Evolutionary conservation across 177 flowering plant species (phyloP).

Genomic region (Tripterygium wilfordii): DNA sequence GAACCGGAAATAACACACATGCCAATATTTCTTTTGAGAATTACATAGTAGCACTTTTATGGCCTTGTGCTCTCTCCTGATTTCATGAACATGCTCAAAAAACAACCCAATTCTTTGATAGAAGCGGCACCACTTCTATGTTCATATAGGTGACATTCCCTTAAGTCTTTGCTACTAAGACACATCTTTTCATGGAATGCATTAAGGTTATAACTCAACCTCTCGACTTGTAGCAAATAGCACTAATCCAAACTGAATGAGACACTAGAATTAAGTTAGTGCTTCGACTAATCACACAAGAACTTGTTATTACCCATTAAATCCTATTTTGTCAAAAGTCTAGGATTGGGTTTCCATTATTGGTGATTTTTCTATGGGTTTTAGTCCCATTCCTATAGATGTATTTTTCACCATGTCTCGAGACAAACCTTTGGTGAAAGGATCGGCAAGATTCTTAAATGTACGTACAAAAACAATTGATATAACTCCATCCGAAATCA

Average conservation of each 20-base stretch:
- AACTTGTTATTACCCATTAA: constrained; percentile 3
- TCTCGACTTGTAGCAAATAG: not conserved
- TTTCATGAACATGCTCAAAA: not conserved
- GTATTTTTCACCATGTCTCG: not conserved
- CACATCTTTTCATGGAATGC: no score
- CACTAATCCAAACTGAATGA: no score
- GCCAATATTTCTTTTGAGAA: not conserved
- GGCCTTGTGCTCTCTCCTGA: constrained; percentile 2
- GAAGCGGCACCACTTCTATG: constrained; percentile 8
- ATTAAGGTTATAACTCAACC: constrained; percentile 5
- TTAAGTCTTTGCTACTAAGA: not conserved
- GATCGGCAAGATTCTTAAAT: no score
- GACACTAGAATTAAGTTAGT: no score
- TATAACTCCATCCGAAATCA: not conserved
- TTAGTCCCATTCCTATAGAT: not conserved
- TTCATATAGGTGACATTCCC: not conserved
- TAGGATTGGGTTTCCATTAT: constrained; percentile 1
- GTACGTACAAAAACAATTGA: not conserved
- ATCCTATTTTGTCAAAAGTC: not conserved
- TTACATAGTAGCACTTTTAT: not conserved
- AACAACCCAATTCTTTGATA: not conserved
- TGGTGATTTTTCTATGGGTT: not conserved
- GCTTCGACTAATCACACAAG: not conserved
- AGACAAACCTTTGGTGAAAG: not conserved
- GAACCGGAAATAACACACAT: not conserved